Base-by-base conservation (phyloP, 2,329 filamentous ascomycete genomes). In the Helicocarpus griseus region DNA sequence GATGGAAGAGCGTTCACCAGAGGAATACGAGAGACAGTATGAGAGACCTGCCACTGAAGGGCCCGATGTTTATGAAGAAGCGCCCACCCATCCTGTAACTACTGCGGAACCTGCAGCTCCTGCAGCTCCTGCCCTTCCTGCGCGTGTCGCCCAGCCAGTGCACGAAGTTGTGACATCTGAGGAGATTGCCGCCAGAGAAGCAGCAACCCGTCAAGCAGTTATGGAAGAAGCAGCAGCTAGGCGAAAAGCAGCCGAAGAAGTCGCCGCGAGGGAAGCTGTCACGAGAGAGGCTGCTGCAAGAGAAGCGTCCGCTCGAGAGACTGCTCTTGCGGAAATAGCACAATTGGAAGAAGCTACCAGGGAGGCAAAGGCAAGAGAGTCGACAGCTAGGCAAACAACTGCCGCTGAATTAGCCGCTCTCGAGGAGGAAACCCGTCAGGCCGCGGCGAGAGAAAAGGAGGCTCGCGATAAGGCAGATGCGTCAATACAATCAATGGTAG, bases 301-400 rank as follows among this genome's bases (percentile, higher is more conserved):
- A 48, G 68, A 69, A 53, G 61, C 65, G 3, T 58, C 63, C 1
- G 65, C 66, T 44, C 51, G 60, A 47, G 57, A 63, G 53, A 60
- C 57, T 57, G 56, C 65, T 51, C 62, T 66, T 53, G 57, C 56
- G 28, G 67, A 67, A 45, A 60, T 61, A n/a, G 36, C 48, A 28
- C 11, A 14, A 11, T 26, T 41, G 26, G 87, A 94, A 71, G 91
- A 93, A 70, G 70, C 65, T 2, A 64, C 65, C 6, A 62, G 63
- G 47, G 68, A 67, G 52, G 66, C 61, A 1, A 60, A 61, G 3
- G 65, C 64, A 13, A 67, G 67, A 50, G 66, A 65, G 38, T 66
- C 68, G 46, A 8, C 9, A 11, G 38, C 31, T 14, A 29, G 51
- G n/a, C 35, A 49, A 24, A 62, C 66, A 1, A 66, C 68, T 11